Conservation (phyloP, 2,329 filamentous ascomycete genomes). For the Scedosporium dehoogii region DNA sequence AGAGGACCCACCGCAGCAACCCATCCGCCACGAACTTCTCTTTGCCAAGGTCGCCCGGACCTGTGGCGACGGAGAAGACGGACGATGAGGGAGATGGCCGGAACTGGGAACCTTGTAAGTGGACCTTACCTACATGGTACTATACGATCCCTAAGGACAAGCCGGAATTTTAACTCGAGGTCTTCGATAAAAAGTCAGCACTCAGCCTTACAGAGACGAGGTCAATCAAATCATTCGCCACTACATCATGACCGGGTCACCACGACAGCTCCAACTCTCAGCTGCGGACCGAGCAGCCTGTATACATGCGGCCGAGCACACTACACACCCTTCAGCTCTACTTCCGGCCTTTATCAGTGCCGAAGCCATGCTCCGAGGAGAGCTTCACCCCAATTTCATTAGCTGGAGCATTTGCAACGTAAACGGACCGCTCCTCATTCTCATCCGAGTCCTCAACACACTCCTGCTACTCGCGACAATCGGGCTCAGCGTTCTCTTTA, state of each 20-base stretch:
- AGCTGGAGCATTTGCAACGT: constrained; percentile 78
- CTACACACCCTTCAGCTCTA: constrained; percentile 69
- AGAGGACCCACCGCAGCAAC: not conserved
- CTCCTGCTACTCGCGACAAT: constrained; percentile 47
- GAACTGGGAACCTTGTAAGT: constrained; percentile 6
- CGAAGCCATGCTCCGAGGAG: constrained; percentile 60
- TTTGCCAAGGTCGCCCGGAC: constrained; percentile 8
- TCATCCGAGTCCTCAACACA: constrained; percentile 58
- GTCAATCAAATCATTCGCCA: constrained; percentile 63
- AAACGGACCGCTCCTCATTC: constrained; percentile 61
- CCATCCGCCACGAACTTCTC: constrained; percentile 3
- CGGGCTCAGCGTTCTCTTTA: constrained; percentile 49
- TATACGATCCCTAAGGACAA: no score
- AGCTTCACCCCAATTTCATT: constrained; percentile 77
- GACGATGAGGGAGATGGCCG: not conserved
- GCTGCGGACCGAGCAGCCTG: constrained; percentile 36
- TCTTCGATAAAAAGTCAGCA: constrained; percentile 44
- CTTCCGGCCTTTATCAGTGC: constrained; percentile 47
- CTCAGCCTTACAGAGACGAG: constrained; percentile 71
- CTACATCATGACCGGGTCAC: constrained; percentile 58
- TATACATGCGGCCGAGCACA: constrained; percentile 60
- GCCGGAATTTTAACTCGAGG: not conserved
- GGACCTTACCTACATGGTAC: not conserved
- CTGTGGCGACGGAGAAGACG: not conserved
- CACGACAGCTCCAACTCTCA: constrained; percentile 66